phyloP scores from a whole-genome alignment of 2,329 filamentous ascomycete genomes.

The Hymenotorrendiella dingleyae region DNA sequence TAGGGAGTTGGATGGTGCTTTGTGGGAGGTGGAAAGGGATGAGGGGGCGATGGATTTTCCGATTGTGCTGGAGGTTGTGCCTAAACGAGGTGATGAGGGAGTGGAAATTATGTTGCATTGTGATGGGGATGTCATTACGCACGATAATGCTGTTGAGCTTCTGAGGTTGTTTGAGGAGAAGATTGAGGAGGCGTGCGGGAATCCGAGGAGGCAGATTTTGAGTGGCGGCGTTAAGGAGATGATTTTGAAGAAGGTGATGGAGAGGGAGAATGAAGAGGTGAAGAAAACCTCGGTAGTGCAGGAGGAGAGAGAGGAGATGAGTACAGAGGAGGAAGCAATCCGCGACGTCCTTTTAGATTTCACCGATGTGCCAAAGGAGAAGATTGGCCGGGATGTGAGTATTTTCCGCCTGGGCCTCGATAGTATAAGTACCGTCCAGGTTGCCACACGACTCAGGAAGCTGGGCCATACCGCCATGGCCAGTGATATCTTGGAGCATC shows the following conservation, averaged over 20 bases:
- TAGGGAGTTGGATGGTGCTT: constrained; percentile 45
- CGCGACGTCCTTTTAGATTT: constrained; percentile 43
- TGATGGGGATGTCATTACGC: constrained; percentile 38
- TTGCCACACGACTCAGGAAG: constrained; percentile 62
- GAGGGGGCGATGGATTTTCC: constrained; percentile 67
- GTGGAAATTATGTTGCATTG: constrained; percentile 59
- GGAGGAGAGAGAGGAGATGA: constrained; percentile 10
- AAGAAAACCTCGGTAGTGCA: neutral
- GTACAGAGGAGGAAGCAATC: constrained; percentile 35
- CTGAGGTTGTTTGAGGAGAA: constrained; percentile 21
- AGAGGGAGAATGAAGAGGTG: neutral
- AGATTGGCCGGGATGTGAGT: constrained; percentile 56
- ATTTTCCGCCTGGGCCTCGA: constrained; percentile 88
- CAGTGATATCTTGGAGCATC: constrained; percentile 66
- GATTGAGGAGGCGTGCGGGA: constrained; percentile 19
- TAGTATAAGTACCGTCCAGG: constrained; percentile 79
- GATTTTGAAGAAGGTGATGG: constrained; percentile 10
- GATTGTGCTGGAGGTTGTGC: constrained; percentile 69
- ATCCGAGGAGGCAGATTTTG: constrained; percentile 27
- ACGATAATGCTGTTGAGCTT: constrained; percentile 15
- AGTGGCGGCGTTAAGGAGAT: constrained; percentile 15
- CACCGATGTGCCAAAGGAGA: constrained; percentile 42
- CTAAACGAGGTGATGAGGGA: constrained; percentile 44
- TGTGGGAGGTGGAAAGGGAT: constrained; percentile 55
- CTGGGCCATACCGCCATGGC: constrained; percentile 54